Conservation (phyloP, 106 monocot species). For the Allium sativum region DNA sequence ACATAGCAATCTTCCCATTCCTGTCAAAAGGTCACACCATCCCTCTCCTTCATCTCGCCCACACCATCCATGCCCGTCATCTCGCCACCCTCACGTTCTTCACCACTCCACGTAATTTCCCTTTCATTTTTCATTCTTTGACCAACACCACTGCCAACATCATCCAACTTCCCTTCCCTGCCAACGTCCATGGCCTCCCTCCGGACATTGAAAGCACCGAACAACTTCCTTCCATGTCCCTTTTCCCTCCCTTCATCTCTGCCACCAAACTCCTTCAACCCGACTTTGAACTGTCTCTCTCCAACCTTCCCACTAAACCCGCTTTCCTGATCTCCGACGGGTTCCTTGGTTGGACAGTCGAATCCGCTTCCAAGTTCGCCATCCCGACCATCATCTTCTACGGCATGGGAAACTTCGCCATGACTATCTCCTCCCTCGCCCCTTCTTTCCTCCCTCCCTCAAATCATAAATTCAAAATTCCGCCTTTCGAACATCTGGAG, state of each 20-base stretch:
- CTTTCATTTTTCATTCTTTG: conserved; percentile 18
- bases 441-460: background rate
- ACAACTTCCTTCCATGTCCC: conserved; percentile 15
- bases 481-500: background rate
- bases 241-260: conserved; percentile 5
- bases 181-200: conserved; percentile 1
- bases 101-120: conserved; percentile 25
- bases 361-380: conserved; percentile 4
- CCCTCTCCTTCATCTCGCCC: conserved; percentile 40
- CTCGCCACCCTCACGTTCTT: conserved; percentile 22
- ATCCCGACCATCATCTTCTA: conserved; percentile 12
- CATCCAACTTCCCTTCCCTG: conserved; percentile 15
- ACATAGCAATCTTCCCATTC: conserved; percentile 36
- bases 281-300: background rate
- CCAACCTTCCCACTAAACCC: background rate
- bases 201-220: conserved; percentile 21
- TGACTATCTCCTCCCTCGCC: background rate
- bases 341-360: conserved; percentile 26
- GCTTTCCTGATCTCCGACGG: conserved; percentile 33
- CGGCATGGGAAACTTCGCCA: conserved; percentile 20
- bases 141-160: background rate
- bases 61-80: conserved; percentile 5
- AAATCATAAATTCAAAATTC: background rate
- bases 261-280: conserved; percentile 9
- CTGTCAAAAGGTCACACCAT: conserved; percentile 40